phyloP scores from a whole-genome alignment of 2,329 filamentous ascomycete genomes.

The Fusarium illudens region DNA sequence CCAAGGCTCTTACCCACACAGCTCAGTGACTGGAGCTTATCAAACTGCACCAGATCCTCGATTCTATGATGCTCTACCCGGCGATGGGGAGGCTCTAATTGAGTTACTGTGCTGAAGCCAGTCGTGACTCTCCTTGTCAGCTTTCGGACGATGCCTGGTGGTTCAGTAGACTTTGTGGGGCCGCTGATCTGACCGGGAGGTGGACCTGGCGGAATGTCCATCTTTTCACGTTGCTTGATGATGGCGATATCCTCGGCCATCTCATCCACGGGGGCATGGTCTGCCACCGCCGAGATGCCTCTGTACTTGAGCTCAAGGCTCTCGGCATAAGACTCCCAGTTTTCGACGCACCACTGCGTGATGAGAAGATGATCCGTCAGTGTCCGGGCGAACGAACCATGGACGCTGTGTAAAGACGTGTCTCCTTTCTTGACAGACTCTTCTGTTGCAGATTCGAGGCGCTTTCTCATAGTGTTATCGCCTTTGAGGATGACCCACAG shows the following conservation, averaged over 20 bases:
- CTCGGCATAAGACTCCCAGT: conserved; percentile 4
- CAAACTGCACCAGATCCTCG: background rate
- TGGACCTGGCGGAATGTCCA: background rate
- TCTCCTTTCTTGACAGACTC: background rate
- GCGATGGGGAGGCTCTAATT: background rate
- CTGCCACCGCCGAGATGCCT: background rate
- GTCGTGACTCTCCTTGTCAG: background rate
- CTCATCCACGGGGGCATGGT: background rate
- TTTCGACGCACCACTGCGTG: conserved; percentile 7
- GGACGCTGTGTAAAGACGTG: background rate
- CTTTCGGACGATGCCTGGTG: background rate
- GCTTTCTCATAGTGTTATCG: background rate
- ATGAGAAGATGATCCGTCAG: conserved; percentile 2
- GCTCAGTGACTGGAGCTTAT: background rate
- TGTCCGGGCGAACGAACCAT: background rate
- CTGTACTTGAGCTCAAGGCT: background rate
- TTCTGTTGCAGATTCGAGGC: background rate
- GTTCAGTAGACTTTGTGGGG: background rate
- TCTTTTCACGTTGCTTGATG: background rate
- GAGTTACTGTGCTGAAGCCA: background rate
- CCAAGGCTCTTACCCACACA: background rate
- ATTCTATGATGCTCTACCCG: background rate
- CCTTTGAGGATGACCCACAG: conserved; percentile 11
- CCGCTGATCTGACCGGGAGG: background rate
- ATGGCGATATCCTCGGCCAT: background rate